Conservation (phyloP, 192 early-diverging fungal genomes). For the Phycomyces nitens region DNA sequence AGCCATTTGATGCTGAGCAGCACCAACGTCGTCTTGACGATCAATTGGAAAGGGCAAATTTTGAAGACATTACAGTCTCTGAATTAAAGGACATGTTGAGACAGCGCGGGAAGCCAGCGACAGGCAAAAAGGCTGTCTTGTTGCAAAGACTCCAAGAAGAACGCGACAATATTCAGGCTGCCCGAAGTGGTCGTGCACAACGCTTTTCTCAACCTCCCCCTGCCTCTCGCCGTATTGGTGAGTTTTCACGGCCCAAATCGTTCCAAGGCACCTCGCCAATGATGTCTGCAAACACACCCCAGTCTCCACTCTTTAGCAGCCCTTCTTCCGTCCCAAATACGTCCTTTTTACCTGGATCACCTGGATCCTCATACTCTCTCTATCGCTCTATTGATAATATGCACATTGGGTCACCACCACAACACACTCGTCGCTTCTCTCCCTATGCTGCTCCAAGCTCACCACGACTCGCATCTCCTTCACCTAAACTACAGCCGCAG, state of each 20-base stretch:
- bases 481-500: slow-evolving; percentile 8
- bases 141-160: slow-evolving; percentile 66
- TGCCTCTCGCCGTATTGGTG: slow-evolving; percentile 1
- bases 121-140: slow-evolving; percentile 69
- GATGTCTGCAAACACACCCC: not conserved
- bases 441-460: slow-evolving; percentile 31
- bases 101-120: slow-evolving; percentile 61
- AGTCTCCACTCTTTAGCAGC: not conserved
- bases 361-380: slow-evolving; percentile 15
- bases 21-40: slow-evolving; percentile 58
- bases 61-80: slow-evolving; percentile 71
- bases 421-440: slow-evolving; percentile 25
- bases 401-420: slow-evolving; percentile 32
- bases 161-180: slow-evolving; percentile 42
- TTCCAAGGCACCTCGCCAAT: slow-evolving; percentile 10
- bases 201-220: not conserved
- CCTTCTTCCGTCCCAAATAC: slow-evolving; percentile 10
- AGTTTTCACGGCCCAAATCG: slow-evolving; percentile 3
- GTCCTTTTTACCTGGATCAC: slow-evolving; percentile 10
- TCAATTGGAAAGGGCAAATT: slow-evolving; percentile 58
- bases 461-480: slow-evolving; percentile 10
- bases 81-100: slow-evolving; percentile 74
- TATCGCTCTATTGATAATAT: slow-evolving; percentile 33
- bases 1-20: slow-evolving; percentile 37
- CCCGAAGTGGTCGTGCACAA: slow-evolving; percentile 22